phyloP scores from a whole-genome alignment of 2,329 filamentous ascomycete species.

The Fusarium sp. region DNA sequence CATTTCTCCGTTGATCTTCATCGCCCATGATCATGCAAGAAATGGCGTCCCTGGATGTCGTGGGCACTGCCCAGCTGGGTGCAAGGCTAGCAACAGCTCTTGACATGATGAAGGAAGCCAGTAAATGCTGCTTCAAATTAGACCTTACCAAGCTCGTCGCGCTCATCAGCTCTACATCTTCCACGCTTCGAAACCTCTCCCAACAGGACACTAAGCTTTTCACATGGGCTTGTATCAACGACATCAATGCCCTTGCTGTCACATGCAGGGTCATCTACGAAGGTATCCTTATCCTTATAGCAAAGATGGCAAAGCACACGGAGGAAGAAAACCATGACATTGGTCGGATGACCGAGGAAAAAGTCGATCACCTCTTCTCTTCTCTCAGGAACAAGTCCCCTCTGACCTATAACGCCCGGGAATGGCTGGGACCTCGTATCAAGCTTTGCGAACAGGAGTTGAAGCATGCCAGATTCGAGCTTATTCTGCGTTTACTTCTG shows the following conservation, averaged over 20 bases:
- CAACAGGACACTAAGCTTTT: neutral
- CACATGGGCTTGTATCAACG: neutral
- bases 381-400: neutral
- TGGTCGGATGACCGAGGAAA: fast-evolving
- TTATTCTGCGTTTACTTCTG: conserved; percentile 3
- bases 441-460: neutral
- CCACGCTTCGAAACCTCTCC: neutral
- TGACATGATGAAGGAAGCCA: neutral
- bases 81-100: neutral
- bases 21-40: fast-evolving
- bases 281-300: neutral
- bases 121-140: too few relatives aligned
- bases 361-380: neutral
- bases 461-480: conserved; percentile 4
- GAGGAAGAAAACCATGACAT: fast-evolving
- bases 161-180: conserved; percentile 1
- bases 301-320: neutral
- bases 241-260: neutral
- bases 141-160: neutral
- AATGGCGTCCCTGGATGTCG: neutral
- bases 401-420: neutral
- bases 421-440: conserved; percentile 11
- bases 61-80: neutral
- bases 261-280: neutral
- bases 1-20: fast-evolving